A percentile compares a stretch with the other conserved stretches of the same genome.
Conservation (phyloP, 306 rosid species). For the Medicago arabica region DNA sequence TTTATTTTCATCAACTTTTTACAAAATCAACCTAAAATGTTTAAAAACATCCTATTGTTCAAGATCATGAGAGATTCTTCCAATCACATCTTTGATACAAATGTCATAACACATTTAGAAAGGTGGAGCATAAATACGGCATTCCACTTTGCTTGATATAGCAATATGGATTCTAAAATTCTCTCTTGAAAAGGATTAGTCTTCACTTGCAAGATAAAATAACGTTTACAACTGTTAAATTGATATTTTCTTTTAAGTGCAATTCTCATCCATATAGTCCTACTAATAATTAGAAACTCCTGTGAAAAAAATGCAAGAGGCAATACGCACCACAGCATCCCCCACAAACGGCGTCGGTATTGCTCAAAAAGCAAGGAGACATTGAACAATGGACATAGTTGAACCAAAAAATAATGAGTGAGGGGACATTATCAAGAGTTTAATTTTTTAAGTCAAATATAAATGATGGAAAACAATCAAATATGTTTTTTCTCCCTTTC, state of each 20-base stretch:
- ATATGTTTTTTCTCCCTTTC: background rate
- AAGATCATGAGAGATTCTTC: slow-evolving; percentile 13
- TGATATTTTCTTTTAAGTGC: slow-evolving; percentile 19
- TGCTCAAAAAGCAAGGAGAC: background rate
- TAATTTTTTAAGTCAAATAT: slow-evolving; percentile 37
- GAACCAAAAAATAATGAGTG: slow-evolving; percentile 12
- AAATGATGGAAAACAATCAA: slow-evolving; percentile 32
- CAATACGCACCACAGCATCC: background rate
- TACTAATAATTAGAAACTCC: background rate
- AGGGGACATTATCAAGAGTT: slow-evolving; percentile 23
- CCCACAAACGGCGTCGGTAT: slow-evolving; percentile 6
- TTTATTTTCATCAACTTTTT: background rate
- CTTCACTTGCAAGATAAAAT: slow-evolving; percentile 11
- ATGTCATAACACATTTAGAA: slow-evolving; percentile 12
- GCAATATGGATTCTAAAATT: slow-evolving; percentile 18
- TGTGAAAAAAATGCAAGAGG: background rate
- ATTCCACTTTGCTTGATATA: slow-evolving; percentile 35
- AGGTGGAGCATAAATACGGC: slow-evolving; percentile 42
- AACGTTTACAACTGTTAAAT: background rate
- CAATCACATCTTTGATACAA: background rate
- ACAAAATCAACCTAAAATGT: background rate
- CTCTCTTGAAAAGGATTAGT: slow-evolving; percentile 13
- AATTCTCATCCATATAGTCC: background rate
- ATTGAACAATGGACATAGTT: slow-evolving; percentile 21
- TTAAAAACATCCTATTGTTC: background rate